These are phyloP conservation scores for Camillea tinctor DNA, from an alignment of 2,329 filamentous ascomycete genomes.

Conservation along the genomic window DNA sequence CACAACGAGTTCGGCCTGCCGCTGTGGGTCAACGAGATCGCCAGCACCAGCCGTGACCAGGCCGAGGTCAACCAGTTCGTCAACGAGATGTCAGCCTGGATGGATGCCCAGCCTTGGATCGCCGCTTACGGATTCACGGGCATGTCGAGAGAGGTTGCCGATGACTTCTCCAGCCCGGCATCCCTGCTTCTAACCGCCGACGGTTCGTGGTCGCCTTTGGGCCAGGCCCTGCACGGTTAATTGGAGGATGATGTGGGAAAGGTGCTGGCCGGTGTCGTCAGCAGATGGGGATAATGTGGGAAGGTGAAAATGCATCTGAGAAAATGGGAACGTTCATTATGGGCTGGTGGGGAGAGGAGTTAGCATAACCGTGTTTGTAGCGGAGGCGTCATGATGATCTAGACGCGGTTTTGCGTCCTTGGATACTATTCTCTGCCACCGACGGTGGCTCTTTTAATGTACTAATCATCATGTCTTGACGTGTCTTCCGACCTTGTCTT, in stretches of 20 bases:
- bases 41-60: slow-evolving; percentile 36
- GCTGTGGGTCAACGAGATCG: slow-evolving; percentile 41
- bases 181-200: slow-evolving; percentile 42
- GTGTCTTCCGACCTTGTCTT: not conserved
- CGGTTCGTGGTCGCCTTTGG: slow-evolving; percentile 35
- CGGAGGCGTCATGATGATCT: not conserved
- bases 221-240: slow-evolving; percentile 12
- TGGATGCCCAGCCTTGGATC: slow-evolving; percentile 40
- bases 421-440: not conserved
- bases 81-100: slow-evolving; percentile 38
- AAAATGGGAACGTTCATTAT: not conserved
- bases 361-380: not conserved
- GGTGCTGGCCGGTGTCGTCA: not conserved
- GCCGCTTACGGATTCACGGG: slow-evolving; percentile 43
- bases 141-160: slow-evolving; percentile 38
- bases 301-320: not conserved
- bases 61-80: slow-evolving; percentile 39
- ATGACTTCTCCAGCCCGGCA: slow-evolving; percentile 42
- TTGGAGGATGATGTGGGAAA: not conserved
- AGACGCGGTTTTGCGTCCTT: not conserved
- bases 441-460: not conserved
- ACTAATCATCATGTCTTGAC: not conserved
- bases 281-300: not conserved
- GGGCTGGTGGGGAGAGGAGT: not conserved
- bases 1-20: slow-evolving; percentile 30